Percentiles rank a stretch among this genome's conserved stretches.
These are phyloP conservation scores for Boletus edulis DNA, from an alignment of 768 basidiomycete species.

Conservation along the genomic window DNA sequence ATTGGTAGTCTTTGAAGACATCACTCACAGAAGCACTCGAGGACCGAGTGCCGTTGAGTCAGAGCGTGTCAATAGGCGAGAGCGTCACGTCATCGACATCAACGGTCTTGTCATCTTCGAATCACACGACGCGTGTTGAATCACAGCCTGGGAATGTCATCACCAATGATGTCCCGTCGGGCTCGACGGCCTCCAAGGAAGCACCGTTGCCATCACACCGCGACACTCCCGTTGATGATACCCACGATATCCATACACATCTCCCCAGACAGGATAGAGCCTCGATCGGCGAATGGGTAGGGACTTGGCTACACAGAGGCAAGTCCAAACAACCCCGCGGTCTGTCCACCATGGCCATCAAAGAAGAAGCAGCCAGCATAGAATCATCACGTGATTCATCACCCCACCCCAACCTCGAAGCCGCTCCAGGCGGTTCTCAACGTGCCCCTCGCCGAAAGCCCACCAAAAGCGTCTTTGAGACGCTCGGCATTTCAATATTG, in stretches of 20 bases:
- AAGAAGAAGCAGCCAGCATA: slow-evolving; percentile 21
- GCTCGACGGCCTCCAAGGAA: neutral
- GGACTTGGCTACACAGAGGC: slow-evolving; percentile 66
- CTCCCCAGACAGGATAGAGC: slow-evolving; percentile 33
- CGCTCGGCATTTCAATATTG: slow-evolving; percentile 65
- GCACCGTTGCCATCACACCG: slow-evolving; percentile 3
- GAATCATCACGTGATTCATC: slow-evolving; percentile 24
- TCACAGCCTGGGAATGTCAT: neutral
- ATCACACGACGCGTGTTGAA: neutral
- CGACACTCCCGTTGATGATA: slow-evolving; percentile 1
- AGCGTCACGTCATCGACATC: slow-evolving; percentile 16
- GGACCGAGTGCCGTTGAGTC: slow-evolving; percentile 46
- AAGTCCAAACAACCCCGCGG: slow-evolving; percentile 32
- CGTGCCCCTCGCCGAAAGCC: slow-evolving; percentile 37
- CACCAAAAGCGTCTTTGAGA: slow-evolving; percentile 67
- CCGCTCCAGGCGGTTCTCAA: slow-evolving; percentile 12
- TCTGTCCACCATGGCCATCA: slow-evolving; percentile 18
- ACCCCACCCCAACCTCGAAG: slow-evolving; percentile 12
- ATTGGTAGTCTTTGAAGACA: slow-evolving; percentile 41
- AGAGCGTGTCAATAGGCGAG: slow-evolving; percentile 23
- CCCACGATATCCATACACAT: slow-evolving; percentile 10
- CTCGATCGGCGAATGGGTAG: slow-evolving; percentile 71
- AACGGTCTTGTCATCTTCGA: neutral
- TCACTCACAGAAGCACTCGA: slow-evolving; percentile 45
- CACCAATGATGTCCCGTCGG: neutral